A percentile compares a stretch with the other conserved stretches of the same genome.
Conservation (phyloP, 2,329 filamentous ascomycete genomes). For the Akanthomyces uredinophilus region DNA sequence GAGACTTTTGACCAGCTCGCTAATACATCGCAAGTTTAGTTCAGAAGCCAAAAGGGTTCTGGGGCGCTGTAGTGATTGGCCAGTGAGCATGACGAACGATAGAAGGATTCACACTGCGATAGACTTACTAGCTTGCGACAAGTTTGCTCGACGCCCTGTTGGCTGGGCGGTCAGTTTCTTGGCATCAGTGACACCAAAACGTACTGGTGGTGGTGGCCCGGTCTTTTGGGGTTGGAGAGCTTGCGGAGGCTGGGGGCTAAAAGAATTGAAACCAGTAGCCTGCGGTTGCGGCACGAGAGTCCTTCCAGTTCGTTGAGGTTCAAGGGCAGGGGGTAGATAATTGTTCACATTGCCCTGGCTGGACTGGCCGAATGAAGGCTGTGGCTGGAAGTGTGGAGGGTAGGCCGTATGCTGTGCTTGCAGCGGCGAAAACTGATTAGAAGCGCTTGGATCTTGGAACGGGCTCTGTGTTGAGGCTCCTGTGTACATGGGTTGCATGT, state of each 20-base stretch:
- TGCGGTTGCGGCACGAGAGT: slow-evolving; percentile 41
- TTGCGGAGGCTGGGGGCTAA: slow-evolving; percentile 42
- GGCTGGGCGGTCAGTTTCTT: slow-evolving; percentile 80
- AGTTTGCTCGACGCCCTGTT: slow-evolving; percentile 84
- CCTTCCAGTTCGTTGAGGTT: slow-evolving; percentile 55
- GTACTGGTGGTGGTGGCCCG: slow-evolving; percentile 73
- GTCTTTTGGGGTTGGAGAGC: slow-evolving; percentile 44
- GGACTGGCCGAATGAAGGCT: slow-evolving; percentile 46
- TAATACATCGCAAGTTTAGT: slow-evolving; percentile 20
- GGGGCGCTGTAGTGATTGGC: slow-evolving; percentile 35
- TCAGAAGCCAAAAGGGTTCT: slow-evolving; percentile 51
- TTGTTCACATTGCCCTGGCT: slow-evolving; percentile 47
- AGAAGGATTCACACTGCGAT: not conserved
- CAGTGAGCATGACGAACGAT: not conserved
- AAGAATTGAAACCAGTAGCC: slow-evolving; percentile 46
- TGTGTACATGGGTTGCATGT: slow-evolving; percentile 48
- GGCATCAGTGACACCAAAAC: slow-evolving; percentile 74
- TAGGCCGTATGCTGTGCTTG: slow-evolving; percentile 64
- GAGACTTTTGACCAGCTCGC: not conserved
- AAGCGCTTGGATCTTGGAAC: slow-evolving; percentile 34
- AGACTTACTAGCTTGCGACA: slow-evolving; percentile 87
- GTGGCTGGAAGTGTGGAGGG: slow-evolving; percentile 36
- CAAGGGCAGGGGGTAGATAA: slow-evolving; percentile 53
- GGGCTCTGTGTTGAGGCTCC: slow-evolving; percentile 36
- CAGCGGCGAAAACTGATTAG: slow-evolving; percentile 35